Evolutionary conservation across 495 filamentous ascomycete species (phyloP).

Genomic region (Baudoinia panamericana): DNA sequence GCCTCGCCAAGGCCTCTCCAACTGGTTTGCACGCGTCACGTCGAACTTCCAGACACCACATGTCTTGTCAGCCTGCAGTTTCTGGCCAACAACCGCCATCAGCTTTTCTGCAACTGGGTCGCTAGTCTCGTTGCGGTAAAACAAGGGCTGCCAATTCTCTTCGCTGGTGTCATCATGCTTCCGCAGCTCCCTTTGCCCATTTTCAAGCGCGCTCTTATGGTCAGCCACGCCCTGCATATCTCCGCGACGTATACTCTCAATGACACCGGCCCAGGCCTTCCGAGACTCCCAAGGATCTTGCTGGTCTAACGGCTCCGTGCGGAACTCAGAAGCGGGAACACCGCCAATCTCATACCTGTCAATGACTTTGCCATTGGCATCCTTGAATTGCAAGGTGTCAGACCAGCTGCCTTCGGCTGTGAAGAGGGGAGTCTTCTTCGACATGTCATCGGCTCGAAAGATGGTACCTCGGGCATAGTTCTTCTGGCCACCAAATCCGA

Average conservation of each 20-base stretch:
- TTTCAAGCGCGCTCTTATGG: conserved; percentile 16
- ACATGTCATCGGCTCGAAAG: conserved; percentile 15
- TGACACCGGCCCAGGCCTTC: conserved; percentile 31
- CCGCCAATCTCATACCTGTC: conserved; percentile 10
- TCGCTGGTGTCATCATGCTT: conserved; percentile 14
- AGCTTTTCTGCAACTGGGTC: conserved; percentile 15
- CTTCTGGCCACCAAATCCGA: conserved; percentile 25
- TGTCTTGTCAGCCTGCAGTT: conserved; percentile 8
- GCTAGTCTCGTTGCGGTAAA: conserved; percentile 12
- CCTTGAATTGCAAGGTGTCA: conserved; percentile 30
- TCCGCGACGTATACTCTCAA: conserved; percentile 23
- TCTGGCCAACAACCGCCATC: conserved; percentile 10
- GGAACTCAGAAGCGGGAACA: conserved; percentile 25
- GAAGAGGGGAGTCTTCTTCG: conserved; percentile 21
- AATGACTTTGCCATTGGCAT: conserved; percentile 25
- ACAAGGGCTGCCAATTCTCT: conserved; percentile 17
- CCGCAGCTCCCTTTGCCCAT: conserved; percentile 17
- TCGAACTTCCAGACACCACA: conserved; percentile 18
- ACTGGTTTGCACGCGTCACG: not conserved
- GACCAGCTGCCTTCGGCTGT: conserved; percentile 32
- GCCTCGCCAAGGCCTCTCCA: conserved; percentile 12
- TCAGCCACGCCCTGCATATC: conserved; percentile 27
- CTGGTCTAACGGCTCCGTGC: conserved; percentile 23
- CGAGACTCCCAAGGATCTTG: conserved; percentile 37
- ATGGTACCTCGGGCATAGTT: conserved; percentile 21